Evolutionary conservation across 1,284 basidiomycete genomes (phyloP), one percentile per base, ranked within the genome.

Genomic region (Crepidotus sp.): DNA sequence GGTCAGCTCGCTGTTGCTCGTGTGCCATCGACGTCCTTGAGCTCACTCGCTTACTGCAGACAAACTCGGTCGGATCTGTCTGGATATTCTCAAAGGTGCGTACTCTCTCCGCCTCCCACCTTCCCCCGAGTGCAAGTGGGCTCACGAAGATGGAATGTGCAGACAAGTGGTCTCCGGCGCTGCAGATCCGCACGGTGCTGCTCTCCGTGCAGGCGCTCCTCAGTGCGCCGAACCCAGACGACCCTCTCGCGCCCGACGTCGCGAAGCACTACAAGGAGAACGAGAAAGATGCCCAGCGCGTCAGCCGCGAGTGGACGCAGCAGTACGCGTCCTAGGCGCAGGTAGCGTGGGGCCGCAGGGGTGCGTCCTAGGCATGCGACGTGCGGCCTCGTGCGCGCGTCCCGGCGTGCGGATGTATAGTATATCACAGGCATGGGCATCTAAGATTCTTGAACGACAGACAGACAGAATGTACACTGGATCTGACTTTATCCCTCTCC

Each of bases 241-340:
- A 99, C 62, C 95, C 95, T n/a, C 80, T 99, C 14, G 95, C 95
- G n/a, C 84, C 86, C n/a, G 85, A 89, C 51, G 83, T 98, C 25
- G 95, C 95, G 18, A 95, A 98, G 66, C 91, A 98, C 60, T 98
- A 97, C 78, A 98, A 98, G 69, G 91, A 96, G 70, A 77, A 98
- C 62, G 92, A 97, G 72, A 80, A 80, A 61, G 92, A 84, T 49
- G 93, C 93, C 26, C 88, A 89, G 65, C 73, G 81, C 32, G 88
- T 92, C 56, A 90, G 90, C 64, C 74, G 77, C 64, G 90, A 93
- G 66, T 97, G 93, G 93, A 96, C 93, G 52, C 74, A 80, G 65
- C 76, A 81, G 61, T 94, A 84, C 59, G 92, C 91, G 9, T 42
- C 42, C 31, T 51, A 31, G 40, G 31, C 11, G 21, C n/a, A n/a